A percentile compares a stretch with the other conserved stretches of the same genome.
Conservation (phyloP, 2,329 filamentous ascomycete species). For the Lizonia empirigonia region DNA sequence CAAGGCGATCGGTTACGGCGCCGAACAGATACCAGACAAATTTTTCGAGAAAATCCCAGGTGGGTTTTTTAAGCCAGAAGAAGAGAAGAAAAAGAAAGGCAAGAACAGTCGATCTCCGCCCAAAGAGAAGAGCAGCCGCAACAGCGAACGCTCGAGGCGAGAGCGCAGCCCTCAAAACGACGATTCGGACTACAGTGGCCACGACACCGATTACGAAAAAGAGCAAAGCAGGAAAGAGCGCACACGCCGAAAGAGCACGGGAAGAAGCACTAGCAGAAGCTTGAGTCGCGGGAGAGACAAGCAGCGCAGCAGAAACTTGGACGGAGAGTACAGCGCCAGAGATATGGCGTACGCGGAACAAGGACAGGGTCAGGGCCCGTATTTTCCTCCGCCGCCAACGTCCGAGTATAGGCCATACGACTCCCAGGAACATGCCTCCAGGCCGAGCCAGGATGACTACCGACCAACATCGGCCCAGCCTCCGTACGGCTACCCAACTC, state of each 20-base stretch:
- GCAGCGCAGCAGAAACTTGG: conserved; percentile 30
- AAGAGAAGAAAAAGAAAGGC: conserved; percentile 38
- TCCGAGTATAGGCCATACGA: conserved; percentile 46
- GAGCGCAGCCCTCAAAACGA: conserved; percentile 35
- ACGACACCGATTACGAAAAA: conserved; percentile 41
- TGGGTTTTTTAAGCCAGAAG: conserved; percentile 44
- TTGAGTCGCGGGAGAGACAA: conserved; percentile 37
- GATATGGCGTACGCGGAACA: conserved; percentile 38
- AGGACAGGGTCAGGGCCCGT: conserved; percentile 28
- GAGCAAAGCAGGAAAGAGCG: conserved; percentile 31
- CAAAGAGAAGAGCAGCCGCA: conserved; percentile 23
- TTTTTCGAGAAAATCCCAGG: conserved; percentile 47
- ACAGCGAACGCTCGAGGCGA: conserved; percentile 30
- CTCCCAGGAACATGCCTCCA: conserved; percentile 41
- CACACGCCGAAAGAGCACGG: conserved; percentile 36
- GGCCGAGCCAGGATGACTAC: conserved; percentile 26
- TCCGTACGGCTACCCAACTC: conserved; percentile 38
- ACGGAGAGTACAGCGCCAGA: conserved; percentile 32
- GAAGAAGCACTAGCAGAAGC: conserved; percentile 32
- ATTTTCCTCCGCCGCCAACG: conserved; percentile 42
- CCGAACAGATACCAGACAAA: conserved; percentile 47
- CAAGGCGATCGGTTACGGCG: conserved; percentile 48
- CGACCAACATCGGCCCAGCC: conserved; percentile 33
- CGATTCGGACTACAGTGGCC: conserved; percentile 37
- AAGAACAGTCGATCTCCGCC: conserved; percentile 26